Base-by-base conservation (phyloP, 129 eudicot species). In the Logfia minima region DNA sequence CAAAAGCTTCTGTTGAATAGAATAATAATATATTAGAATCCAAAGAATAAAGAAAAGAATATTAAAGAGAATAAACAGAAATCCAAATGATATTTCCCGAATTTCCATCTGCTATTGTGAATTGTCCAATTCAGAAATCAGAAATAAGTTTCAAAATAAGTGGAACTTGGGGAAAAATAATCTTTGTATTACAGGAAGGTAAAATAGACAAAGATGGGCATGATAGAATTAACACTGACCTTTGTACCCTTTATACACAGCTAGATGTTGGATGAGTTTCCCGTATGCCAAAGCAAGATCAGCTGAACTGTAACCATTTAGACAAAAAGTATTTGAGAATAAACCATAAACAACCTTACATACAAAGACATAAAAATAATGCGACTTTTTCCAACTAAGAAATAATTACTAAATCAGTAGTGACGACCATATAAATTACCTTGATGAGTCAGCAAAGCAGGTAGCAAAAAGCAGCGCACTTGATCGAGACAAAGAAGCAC, bases 221-320 rank as follows among this genome's bases (percentile, higher is more conserved):
- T 29, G 28, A 11, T 1, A 45, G 23, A 56, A 61, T 14, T 43
- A 60, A 59, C 45, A n/a, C 88, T 71, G 53, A 93, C 98, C 98
- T 88, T 82, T 81, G 85, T 89, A 91, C 75, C 99, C 99, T 90
- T 91, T 95, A 77, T 79, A 88, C 29, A 87, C 83, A 28, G 99
- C 99, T 74, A 95, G 69, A 85, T 91, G 89, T 77, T 86, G 99
- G 87, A 95, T 88, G 77, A 95, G 97, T 81, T 95, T 95, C 70
- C 90, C 88, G 65, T 92, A 91, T 53, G 97, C 97, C 84, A 95
- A 86, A n/a, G 99, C 94, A 71, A 81, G 86, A 86, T 95, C 96
- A 79, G 86, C 96, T 64, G 87, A 82, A 82, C 99, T 93, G 87
- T 75, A 73, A 18, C 76, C 59, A 67, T 60, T 69, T n/a, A 66